Evolutionary conservation across 306 rosid species (phyloP).

Genomic region (Quercus suber): DNA sequence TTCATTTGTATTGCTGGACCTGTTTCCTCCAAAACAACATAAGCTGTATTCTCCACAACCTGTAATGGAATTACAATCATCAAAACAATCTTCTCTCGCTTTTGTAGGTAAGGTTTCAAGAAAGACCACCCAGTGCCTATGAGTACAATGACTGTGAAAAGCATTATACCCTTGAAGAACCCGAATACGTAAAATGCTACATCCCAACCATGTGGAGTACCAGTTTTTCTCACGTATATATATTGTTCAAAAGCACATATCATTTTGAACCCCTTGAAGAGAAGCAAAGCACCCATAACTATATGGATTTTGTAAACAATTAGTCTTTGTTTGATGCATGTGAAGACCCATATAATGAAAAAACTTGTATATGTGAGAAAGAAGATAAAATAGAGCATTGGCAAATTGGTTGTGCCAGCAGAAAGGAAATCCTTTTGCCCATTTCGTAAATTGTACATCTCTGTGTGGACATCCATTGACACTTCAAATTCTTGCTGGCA

Average conservation of each 20-base stretch:
- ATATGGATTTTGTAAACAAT: not conserved
- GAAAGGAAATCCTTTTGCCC: too few species aligned
- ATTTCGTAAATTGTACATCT: too few species aligned
- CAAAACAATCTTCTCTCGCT: constrained; percentile 15
- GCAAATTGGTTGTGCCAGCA: too few species aligned
- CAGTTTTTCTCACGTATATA: not conserved
- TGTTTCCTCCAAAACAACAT: constrained; percentile 1
- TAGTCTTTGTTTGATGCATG: not conserved
- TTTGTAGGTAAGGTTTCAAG: constrained; percentile 15
- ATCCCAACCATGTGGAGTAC: constrained; percentile 21
- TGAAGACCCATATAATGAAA: not conserved
- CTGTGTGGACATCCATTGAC: too few species aligned
- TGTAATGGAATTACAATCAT: constrained; percentile 13
- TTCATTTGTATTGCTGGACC: not conserved
- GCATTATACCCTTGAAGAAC: constrained; percentile 1
- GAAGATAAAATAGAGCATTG: not conserved
- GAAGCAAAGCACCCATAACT: constrained; percentile 11
- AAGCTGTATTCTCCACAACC: constrained; percentile 11
- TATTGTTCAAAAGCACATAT: constrained; percentile 12
- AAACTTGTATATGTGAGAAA: not conserved
- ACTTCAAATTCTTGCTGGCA: too few species aligned
- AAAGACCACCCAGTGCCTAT: constrained; percentile 15
- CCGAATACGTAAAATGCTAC: constrained; percentile 3
- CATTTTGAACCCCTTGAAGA: constrained; percentile 2
- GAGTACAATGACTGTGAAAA: constrained; percentile 20